A percentile compares a stretch with the other conserved stretches of the same genome.
Evolutionary conservation across 2,329 filamentous ascomycete species (phyloP).

Genomic region (Alternaria rosae): DNA sequence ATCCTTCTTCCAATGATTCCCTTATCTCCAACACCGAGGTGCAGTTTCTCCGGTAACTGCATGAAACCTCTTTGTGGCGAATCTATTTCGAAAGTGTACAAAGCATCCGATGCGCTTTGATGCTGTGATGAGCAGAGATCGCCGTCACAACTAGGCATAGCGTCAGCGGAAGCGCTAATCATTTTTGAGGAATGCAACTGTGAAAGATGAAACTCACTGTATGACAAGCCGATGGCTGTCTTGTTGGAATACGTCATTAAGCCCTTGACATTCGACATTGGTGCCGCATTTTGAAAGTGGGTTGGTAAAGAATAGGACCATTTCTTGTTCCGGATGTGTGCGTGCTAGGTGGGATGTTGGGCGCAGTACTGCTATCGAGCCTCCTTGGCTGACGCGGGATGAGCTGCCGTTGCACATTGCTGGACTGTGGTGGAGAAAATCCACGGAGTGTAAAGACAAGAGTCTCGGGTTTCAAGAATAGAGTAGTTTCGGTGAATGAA

Average conservation of each 20-base stretch:
- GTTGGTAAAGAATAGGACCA: slow-evolving; percentile 41
- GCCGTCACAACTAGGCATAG: slow-evolving; percentile 37
- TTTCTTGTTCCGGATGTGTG: slow-evolving; percentile 25
- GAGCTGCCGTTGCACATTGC: slow-evolving; percentile 45
- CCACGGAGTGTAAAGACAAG: no score
- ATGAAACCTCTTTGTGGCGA: slow-evolving; percentile 1
- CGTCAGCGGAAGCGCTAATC: background rate
- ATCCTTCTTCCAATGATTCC: slow-evolving; percentile 47
- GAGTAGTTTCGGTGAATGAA: background rate
- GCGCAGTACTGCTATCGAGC: slow-evolving; percentile 45
- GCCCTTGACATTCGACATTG: slow-evolving; percentile 38
- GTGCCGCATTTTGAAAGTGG: slow-evolving; percentile 30
- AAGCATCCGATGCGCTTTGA: slow-evolving; percentile 14
- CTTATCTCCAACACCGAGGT: slow-evolving; percentile 41
- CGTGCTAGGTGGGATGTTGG: slow-evolving; percentile 20
- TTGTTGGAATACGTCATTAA: slow-evolving; percentile 10
- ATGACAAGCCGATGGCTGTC: slow-evolving; percentile 39
- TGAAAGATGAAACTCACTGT: slow-evolving; percentile 28
- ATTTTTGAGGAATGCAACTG: background rate
- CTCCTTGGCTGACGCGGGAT: slow-evolving; percentile 42
- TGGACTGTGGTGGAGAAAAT: background rate
- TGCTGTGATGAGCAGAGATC: slow-evolving; percentile 29
- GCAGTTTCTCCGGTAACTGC: slow-evolving; percentile 30
- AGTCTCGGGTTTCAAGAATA: background rate
- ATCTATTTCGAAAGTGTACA: slow-evolving; percentile 39